Conservation (phyloP, 495 filamentous ascomycete genomes). For the Penicillium turbatum region DNA sequence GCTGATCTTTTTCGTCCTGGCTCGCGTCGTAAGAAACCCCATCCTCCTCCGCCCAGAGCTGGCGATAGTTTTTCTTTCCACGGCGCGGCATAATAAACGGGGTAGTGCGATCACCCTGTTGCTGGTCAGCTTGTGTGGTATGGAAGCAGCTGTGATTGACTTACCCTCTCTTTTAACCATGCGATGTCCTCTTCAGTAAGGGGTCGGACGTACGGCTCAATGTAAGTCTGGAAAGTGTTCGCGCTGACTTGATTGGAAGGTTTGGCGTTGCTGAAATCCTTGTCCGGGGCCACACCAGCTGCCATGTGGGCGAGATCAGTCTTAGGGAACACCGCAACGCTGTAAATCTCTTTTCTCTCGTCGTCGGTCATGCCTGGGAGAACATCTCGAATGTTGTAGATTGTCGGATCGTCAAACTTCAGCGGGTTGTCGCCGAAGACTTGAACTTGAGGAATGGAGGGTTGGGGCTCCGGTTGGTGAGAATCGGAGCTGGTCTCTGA, state of each 20-base stretch:
- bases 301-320: slow-evolving; percentile 79
- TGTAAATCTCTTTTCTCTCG: slow-evolving; percentile 78
- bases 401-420: slow-evolving; percentile 86
- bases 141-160: slow-evolving; percentile 7
- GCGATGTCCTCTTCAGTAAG: slow-evolving; percentile 93
- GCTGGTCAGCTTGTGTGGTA: slow-evolving; percentile 7
- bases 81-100: slow-evolving; percentile 85
- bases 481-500: slow-evolving; percentile 62
- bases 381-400: slow-evolving; percentile 85
- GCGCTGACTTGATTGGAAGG: slow-evolving; percentile 89
- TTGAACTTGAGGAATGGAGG: slow-evolving; percentile 67
- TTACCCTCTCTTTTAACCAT: slow-evolving; percentile 77
- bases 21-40: slow-evolving; percentile 64
- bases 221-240: slow-evolving; percentile 79
- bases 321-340: slow-evolving; percentile 75
- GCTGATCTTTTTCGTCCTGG: slow-evolving; percentile 53
- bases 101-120: slow-evolving; percentile 67
- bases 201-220: slow-evolving; percentile 86
- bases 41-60: slow-evolving; percentile 92
- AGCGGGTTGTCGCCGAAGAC: slow-evolving; percentile 89
- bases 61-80: slow-evolving; percentile 78
- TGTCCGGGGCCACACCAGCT: slow-evolving; percentile 82
- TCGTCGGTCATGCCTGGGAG: slow-evolving; percentile 71
- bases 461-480: slow-evolving; percentile 74
- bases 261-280: slow-evolving; percentile 92